Evolutionary conservation across 73 alveolate genomes (phyloP).

Genomic region (Loxodes magnus): DNA sequence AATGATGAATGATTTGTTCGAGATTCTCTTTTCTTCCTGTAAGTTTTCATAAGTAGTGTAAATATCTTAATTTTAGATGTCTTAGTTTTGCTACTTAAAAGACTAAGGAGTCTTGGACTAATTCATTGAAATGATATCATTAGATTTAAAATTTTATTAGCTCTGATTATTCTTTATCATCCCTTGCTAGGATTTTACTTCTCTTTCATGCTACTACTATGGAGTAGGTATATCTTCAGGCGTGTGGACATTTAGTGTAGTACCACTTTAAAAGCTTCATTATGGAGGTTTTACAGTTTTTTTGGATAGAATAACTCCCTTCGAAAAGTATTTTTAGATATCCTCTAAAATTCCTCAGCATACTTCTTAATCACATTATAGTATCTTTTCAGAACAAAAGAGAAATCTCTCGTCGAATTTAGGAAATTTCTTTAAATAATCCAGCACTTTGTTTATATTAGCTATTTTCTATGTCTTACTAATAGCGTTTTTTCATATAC

Average conservation of each 20-base stretch:
- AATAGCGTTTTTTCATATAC: constrained; percentile 48
- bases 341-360: constrained; percentile 60
- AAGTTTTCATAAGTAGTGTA: too few species aligned
- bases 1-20: neutral
- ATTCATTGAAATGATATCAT: too few species aligned
- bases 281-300: constrained; percentile 8
- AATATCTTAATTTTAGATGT: too few species aligned
- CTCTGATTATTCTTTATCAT: neutral
- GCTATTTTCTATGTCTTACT: constrained; percentile 22
- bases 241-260: neutral
- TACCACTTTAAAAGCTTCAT: constrained; percentile 1
- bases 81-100: too few species aligned
- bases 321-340: constrained; percentile 38
- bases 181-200: neutral
- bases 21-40: neutral
- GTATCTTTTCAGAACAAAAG: constrained; percentile 27
- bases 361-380: constrained; percentile 46
- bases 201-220: neutral
- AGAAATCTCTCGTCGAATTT: constrained; percentile 37
- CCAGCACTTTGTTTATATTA: constrained; percentile 34
- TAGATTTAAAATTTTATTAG: too few species aligned
- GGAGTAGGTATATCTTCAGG: neutral
- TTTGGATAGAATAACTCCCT: constrained; percentile 15
- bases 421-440: constrained; percentile 31
- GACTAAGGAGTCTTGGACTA: too few species aligned